Base-by-base conservation (phyloP, 768 basidiomycete species). In the Hygrocybe punicea region DNA sequence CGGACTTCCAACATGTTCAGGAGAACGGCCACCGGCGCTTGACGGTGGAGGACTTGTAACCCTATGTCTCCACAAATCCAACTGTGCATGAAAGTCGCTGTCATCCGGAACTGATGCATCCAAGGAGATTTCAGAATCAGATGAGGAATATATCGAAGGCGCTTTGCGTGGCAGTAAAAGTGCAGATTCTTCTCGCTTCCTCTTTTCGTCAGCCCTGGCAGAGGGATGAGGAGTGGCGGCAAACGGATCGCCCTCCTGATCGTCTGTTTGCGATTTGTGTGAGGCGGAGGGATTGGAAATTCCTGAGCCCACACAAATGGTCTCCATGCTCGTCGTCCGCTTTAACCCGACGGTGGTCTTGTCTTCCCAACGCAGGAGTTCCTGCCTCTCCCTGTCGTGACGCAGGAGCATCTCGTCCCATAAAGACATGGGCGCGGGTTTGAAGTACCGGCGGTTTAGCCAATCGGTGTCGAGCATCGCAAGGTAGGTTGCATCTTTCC, bases 381-480 rank as follows among this genome's bases (percentile, higher is more conserved):
- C 81, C 58, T 84, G 81, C 34, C 80, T 73, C 69, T 87, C 85
- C 42, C 72, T 70, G 56, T 81, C 71, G 62, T 87, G 85, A 21
- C 85, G 78, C 17, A 67, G 57, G 44, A 87, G 73, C 52, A 87
- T 71, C 62, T 84, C 85, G 52, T 86, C 85, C 86, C 86, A 87
- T 3, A 81, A 64, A 1, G 78, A 76, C 39, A 67, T 63, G 0
- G 77, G 74, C 0, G 77, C 71, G 16, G 64, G 59, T 4, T 62
- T 66, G 56, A 71, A 62, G 46, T 65, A 64, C 11, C 58, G 53
- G 17, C 68, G 74, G 36, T 82, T 60, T 23, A 70, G 53, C 84
- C 84, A 86, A 45, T 87, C 85, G 0, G 82, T 85, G 46, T 80
- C 84, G 52, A 87, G 67, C 61, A 87, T 75, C 6, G 78, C 84